Conservation (phyloP, 257 asterid species). For the Solanum sitiens region DNA sequence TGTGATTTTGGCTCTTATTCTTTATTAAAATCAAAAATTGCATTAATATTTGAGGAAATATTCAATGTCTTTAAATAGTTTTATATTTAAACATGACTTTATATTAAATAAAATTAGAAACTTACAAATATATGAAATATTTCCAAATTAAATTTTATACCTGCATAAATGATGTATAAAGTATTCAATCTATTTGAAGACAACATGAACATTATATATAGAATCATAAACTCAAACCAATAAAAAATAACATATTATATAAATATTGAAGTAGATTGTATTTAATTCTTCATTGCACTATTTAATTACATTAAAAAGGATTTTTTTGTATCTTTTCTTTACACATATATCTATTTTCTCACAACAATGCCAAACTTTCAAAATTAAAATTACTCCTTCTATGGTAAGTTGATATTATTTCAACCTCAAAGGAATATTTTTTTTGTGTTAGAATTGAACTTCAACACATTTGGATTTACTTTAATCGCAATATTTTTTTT, state of each 20-base stretch:
- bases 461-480: constrained; percentile 4
- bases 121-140: too few species aligned
- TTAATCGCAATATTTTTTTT: not conserved
- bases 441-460: not conserved
- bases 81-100: not conserved
- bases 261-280: not conserved
- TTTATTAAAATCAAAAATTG: too few species aligned
- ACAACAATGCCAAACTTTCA: constrained; percentile 14
- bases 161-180: not conserved
- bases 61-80: not conserved
- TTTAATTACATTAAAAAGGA: too few species aligned
- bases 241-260: not conserved
- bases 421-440: not conserved
- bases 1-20: too few species aligned
- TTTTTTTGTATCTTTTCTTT: too few species aligned
- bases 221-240: not conserved
- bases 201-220: not conserved
- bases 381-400: not conserved
- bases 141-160: too few species aligned
- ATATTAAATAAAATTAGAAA: too few species aligned
- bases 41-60: too few species aligned
- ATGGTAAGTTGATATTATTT: not conserved
- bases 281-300: too few species aligned
- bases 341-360: not conserved
- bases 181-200: not conserved